Conservation (phyloP, 192 early-diverging fungal species). For the Entomortierella chlamydospora region DNA sequence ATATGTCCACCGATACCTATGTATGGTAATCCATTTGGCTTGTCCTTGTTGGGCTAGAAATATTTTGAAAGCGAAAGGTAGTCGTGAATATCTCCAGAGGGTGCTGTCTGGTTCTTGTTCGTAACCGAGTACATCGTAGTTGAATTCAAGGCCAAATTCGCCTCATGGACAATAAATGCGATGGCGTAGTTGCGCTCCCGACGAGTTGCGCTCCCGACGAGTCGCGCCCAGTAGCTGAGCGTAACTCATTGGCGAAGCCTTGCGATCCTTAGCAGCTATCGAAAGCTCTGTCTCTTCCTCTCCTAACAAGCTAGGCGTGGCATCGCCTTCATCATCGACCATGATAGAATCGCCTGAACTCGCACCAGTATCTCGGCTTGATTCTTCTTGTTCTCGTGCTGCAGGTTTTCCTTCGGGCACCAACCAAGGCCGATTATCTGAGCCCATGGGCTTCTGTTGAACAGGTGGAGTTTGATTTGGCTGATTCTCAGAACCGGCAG, state of each 20-base stretch:
- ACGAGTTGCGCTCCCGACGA: constrained; percentile 32
- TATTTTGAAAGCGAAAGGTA: constrained; percentile 69
- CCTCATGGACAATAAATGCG: constrained; percentile 42
- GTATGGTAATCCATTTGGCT: constrained; percentile 61
- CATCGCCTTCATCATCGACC: constrained; percentile 25
- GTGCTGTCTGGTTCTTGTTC: constrained; percentile 59
- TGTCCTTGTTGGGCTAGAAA: constrained; percentile 63
- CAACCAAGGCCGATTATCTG: not conserved
- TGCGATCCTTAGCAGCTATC: constrained; percentile 14
- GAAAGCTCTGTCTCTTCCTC: not conserved
- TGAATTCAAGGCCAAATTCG: constrained; percentile 43
- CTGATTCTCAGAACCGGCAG: not conserved
- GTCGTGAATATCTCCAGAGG: constrained; percentile 66
- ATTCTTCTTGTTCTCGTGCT: not conserved
- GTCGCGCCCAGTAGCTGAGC: constrained; percentile 28
- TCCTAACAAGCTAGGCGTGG: not conserved
- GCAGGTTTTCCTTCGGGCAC: not conserved
- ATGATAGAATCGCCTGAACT: not conserved
- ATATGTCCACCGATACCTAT: constrained; percentile 60
- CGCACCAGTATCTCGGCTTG: not conserved
- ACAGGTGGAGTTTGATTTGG: constrained; percentile 11
- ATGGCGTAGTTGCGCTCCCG: constrained; percentile 51
- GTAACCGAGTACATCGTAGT: constrained; percentile 63
- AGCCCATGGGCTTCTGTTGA: constrained; percentile 9
- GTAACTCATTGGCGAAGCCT: constrained; percentile 35